Percentiles rank a stretch among this genome's conserved stretches.
phyloP scores from a whole-genome alignment of 2,329 filamentous ascomycete species.

The Fusarium praegraminearum region DNA sequence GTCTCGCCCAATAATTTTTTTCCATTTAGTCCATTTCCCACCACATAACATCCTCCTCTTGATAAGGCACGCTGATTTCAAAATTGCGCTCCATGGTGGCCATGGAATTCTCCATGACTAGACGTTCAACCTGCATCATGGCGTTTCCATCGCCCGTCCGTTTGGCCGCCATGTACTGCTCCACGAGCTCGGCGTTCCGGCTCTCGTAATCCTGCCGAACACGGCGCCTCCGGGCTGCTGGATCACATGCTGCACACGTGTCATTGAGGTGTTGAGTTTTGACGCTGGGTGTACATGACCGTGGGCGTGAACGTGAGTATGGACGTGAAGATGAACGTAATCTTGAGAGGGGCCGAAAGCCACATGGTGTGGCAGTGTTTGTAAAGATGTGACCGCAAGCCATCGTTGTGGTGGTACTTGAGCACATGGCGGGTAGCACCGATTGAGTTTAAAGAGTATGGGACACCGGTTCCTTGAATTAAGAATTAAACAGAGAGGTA shows the following conservation, averaged over 20 bases:
- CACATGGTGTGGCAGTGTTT: constrained; percentile 22
- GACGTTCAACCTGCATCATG: constrained; percentile 43
- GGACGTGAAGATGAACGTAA: constrained; percentile 24
- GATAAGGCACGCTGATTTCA: constrained; percentile 37
- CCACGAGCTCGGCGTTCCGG: constrained; percentile 46
- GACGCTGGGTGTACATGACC: constrained; percentile 25
- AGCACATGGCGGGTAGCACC: constrained; percentile 39
- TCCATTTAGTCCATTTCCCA: constrained; percentile 29
- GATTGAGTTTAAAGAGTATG: constrained; percentile 10
- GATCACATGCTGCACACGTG: constrained; percentile 55
- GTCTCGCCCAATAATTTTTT: not conserved
- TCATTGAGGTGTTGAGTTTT: constrained; percentile 48
- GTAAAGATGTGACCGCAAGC: constrained; percentile 46
- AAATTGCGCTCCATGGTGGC: constrained; percentile 42
- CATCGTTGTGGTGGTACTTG: constrained; percentile 44
- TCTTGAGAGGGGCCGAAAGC: constrained; percentile 8
- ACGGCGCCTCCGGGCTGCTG: constrained; percentile 45
- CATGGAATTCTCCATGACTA: constrained; percentile 40
- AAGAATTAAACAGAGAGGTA: not conserved
- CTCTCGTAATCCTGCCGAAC: constrained; percentile 45
- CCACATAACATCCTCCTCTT: constrained; percentile 43
- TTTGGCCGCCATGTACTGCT: constrained; percentile 46
- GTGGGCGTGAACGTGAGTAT: constrained; percentile 24
- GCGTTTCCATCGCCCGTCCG: constrained; percentile 34
- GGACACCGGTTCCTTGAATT: not conserved